These are phyloP conservation scores for Globisporangium cederbergense DNA, from an alignment of 352 stramenopile species.

Conservation along the genomic window DNA sequence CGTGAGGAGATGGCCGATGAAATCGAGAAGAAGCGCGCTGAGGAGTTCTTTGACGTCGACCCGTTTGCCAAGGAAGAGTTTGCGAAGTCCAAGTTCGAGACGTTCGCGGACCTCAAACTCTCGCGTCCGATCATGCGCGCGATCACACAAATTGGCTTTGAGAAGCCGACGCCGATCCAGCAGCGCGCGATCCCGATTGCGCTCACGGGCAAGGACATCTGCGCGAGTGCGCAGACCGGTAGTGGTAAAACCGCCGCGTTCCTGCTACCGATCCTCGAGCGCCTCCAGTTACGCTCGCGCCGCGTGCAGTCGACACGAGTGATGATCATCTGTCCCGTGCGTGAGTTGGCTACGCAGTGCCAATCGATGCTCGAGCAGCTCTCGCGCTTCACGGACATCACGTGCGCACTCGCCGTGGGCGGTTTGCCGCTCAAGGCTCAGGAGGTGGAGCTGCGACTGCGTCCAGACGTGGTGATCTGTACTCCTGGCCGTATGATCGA, in stretches of 20 bases:
- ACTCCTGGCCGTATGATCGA: conserved; percentile 98
- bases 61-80: conserved; percentile 76
- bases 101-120: conserved; percentile 96
- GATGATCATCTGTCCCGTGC: conserved; percentile 97
- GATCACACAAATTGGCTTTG: conserved; percentile 95
- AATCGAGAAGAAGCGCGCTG: conserved; percentile 78
- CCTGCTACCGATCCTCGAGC: conserved; percentile 96
- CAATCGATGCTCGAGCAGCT: conserved; percentile 95
- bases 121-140: conserved; percentile 96
- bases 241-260: conserved; percentile 99
- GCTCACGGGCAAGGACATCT: conserved; percentile 96
- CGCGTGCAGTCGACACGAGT: conserved; percentile 88
- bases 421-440: conserved; percentile 89
- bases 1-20: conserved; percentile 67
- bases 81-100: conserved; percentile 83
- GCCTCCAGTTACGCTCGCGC: conserved; percentile 92
- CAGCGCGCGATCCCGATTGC: conserved; percentile 93
- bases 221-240: conserved; percentile 95
- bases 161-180: conserved; percentile 94
- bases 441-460: conserved; percentile 93
- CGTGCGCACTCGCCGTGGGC: conserved; percentile 91
- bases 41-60: conserved; percentile 80
- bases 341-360: conserved; percentile 96
- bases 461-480: conserved; percentile 97
- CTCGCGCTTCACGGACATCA: conserved; percentile 95